Evolutionary conservation across 192 early-diverging fungal species (phyloP).

Genomic region (Podila epigama): DNA sequence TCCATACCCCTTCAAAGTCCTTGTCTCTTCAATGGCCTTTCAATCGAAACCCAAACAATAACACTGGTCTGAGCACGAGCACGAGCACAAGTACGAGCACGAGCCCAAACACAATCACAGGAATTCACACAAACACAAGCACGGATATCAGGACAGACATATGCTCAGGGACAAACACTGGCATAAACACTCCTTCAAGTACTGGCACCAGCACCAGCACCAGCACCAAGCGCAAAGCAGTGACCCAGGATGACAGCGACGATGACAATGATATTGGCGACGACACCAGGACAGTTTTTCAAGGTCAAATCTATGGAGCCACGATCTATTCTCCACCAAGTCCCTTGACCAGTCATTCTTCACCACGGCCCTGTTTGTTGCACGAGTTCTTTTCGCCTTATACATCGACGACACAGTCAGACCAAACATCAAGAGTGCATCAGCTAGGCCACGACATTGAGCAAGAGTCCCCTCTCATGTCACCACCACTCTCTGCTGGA

Average conservation of each 20-base stretch:
- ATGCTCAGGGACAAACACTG: no score
- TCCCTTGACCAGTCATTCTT: neutral
- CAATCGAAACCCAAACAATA: neutral
- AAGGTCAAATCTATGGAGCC: neutral
- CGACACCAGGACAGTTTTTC: neutral
- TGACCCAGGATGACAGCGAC: neutral
- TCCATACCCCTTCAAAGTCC: no score
- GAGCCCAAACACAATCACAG: neutral
- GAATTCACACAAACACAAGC: neutral
- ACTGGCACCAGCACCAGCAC: neutral
- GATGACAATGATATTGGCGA: neutral
- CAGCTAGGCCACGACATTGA: neutral
- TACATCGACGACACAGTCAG: neutral
- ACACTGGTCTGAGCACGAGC: neutral
- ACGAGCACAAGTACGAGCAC: neutral
- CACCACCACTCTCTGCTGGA: neutral
- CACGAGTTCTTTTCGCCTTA: neutral
- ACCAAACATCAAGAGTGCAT: neutral
- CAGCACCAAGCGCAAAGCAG: neutral
- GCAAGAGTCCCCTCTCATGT: neutral
- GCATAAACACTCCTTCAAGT: neutral
- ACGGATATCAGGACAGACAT: neutral
- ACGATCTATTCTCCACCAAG: neutral
- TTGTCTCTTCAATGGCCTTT: no score
- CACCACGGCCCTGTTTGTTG: neutral